These are phyloP conservation scores for Talaromyces sp. DNA, from an alignment of 2,329 filamentous ascomycete species.

Conservation along the genomic window DNA sequence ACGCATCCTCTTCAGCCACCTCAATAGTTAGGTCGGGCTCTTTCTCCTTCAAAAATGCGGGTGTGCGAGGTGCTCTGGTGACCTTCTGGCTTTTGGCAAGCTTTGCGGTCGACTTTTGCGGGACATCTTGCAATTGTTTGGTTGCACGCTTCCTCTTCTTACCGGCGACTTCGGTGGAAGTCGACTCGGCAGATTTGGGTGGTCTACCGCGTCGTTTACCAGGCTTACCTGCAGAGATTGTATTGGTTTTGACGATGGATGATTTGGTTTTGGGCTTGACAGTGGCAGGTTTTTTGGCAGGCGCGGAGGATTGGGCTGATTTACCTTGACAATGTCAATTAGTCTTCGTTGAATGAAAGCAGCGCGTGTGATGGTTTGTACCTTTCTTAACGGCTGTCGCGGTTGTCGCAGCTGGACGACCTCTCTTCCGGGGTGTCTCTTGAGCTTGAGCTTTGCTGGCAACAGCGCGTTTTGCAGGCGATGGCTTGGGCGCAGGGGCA, in stretches of 20 bases:
- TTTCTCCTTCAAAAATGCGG: conserved; percentile 11
- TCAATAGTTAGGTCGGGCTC: conserved; percentile 22
- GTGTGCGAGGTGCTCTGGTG: conserved; percentile 12
- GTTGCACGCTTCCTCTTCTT: conserved; percentile 23
- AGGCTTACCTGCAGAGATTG: conserved; percentile 15
- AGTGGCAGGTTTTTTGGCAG: not conserved
- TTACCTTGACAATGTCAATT: not conserved
- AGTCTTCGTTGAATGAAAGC: not conserved
- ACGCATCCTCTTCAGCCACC: conserved; percentile 18
- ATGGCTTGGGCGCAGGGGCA: not conserved
- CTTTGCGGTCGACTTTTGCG: conserved; percentile 21
- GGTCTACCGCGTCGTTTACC: conserved; percentile 16
- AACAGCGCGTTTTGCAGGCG: conserved; percentile 3
- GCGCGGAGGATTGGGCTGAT: not conserved
- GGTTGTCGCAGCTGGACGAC: conserved; percentile 13
- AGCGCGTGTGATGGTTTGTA: not conserved
- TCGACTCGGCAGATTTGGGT: conserved; percentile 7
- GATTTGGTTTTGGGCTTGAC: not conserved
- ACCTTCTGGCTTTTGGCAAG: conserved; percentile 20
- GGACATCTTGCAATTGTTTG: conserved; percentile 19
- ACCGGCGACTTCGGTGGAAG: not conserved
- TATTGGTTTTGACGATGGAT: not conserved
- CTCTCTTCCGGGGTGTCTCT: conserved; percentile 16
- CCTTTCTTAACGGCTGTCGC: conserved; percentile 11
- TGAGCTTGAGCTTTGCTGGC: not conserved